Percentiles rank a stretch among this genome's conserved stretches.
These are phyloP conservation scores for Globisporangium paddicum DNA, from an alignment of 352 stramenopile species.

Conservation along the genomic window DNA sequence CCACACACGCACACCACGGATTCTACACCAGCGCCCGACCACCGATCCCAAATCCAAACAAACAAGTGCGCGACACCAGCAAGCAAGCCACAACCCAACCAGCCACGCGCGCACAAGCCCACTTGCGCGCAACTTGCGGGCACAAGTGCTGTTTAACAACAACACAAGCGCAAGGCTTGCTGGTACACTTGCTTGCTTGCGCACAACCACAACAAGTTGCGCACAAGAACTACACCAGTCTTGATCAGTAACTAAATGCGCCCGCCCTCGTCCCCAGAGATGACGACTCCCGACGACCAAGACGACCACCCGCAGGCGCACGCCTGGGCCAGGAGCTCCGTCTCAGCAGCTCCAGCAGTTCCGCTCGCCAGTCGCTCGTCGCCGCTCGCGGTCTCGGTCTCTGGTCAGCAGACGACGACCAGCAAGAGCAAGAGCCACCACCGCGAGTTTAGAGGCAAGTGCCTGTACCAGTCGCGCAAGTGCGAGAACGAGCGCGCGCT, in stretches of 20 bases:
- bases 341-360: neutral
- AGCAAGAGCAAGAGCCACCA: neutral
- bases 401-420: neutral
- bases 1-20: neutral
- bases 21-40: conserved; percentile 1
- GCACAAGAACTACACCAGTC: no score
- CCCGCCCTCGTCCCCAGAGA: neutral
- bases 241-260: neutral
- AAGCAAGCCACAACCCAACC: no score
- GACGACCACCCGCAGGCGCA: neutral
- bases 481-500: conserved; percentile 78
- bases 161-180: neutral
- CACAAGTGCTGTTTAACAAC: neutral
- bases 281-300: neutral
- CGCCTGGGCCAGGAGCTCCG: neutral
- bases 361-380: conserved; percentile 1
- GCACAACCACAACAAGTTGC: neutral
- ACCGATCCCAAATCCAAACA: conserved; percentile 4
- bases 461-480: conserved; percentile 73
- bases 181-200: neutral
- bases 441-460: conserved; percentile 52
- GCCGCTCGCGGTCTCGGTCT: conserved; percentile 13
- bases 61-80: neutral
- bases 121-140: neutral
- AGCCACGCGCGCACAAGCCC: neutral